Percentiles rank a stretch among this genome's conserved stretches.
Evolutionary conservation across 2,329 filamentous ascomycete species (phyloP).

Genomic region (Penicillium sp.): DNA sequence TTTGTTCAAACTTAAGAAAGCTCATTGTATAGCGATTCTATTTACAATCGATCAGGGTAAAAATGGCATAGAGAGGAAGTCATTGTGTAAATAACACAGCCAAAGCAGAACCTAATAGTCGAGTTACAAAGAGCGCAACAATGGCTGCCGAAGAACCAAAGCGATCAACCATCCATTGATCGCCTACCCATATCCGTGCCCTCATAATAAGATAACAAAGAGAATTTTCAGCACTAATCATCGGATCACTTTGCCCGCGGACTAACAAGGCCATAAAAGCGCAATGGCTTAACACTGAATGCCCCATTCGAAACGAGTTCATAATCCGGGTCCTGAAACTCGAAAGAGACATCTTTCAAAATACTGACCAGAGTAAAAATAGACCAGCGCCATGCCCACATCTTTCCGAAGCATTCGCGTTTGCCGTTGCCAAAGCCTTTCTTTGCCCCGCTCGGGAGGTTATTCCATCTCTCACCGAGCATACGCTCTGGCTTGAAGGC

Average conservation of each 20-base stretch:
- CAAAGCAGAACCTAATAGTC: neutral
- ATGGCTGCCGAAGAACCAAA: neutral
- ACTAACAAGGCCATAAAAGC: conserved; percentile 18
- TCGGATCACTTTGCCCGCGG: conserved; percentile 12
- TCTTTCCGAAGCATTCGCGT: conserved; percentile 72
- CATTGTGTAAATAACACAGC: too few relatives aligned
- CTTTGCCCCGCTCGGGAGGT: conserved; percentile 67
- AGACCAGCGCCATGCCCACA: conserved; percentile 77
- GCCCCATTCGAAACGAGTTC: conserved; percentile 53
- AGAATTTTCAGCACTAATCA: too few relatives aligned
- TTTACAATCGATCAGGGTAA: neutral
- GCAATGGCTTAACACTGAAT: conserved; percentile 24
- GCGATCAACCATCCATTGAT: neutral
- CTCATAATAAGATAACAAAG: neutral
- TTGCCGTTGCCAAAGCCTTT: conserved; percentile 77
- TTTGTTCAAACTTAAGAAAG: neutral
- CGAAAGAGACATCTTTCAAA: conserved; percentile 69
- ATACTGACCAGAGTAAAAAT: conserved; percentile 66
- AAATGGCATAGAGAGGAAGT: too few relatives aligned
- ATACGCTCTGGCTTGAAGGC: conserved; percentile 75
- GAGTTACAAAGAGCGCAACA: neutral
- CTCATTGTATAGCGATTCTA: neutral
- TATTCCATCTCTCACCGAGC: conserved; percentile 71
- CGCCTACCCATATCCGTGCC: neutral
- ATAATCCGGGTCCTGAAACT: conserved; percentile 62